phyloP scores from a whole-genome alignment of 441 rosid genomes.

The Arabidopsis lyrata region DNA sequence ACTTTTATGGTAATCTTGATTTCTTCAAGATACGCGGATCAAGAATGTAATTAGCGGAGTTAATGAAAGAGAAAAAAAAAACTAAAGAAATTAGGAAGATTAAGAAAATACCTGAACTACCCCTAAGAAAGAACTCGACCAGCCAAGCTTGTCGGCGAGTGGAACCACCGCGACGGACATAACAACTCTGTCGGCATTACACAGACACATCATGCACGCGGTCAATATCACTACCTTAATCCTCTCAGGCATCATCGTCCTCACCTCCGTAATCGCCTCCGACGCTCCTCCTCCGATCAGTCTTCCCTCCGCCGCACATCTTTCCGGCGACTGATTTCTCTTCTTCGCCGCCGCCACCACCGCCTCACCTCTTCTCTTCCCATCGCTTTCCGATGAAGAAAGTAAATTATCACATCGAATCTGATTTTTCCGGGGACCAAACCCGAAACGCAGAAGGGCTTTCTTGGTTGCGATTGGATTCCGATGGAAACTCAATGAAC shows the following conservation, averaged over 20 bases:
- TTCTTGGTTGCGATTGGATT: slow-evolving; percentile 34
- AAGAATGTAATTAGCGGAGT: slow-evolving; percentile 25
- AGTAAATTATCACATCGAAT: slow-evolving; percentile 37
- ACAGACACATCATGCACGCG: slow-evolving; percentile 83
- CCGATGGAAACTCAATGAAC: slow-evolving; percentile 37
- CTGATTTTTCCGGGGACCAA: slow-evolving; percentile 1
- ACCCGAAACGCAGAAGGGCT: slow-evolving; percentile 45
- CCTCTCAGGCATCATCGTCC: slow-evolving; percentile 66
- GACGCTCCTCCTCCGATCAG: slow-evolving; percentile 50
- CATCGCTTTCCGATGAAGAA: neutral
- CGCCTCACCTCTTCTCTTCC: slow-evolving; percentile 18
- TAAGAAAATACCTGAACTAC: slow-evolving; percentile 77
- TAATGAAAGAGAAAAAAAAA: neutral
- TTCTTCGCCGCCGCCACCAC: slow-evolving; percentile 12
- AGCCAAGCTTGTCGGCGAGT: slow-evolving; percentile 76
- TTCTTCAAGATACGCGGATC: slow-evolving; percentile 32
- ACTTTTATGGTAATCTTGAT: slow-evolving; percentile 6
- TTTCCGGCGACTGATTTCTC: slow-evolving; percentile 39
- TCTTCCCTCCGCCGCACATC: slow-evolving; percentile 83
- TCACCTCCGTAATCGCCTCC: slow-evolving; percentile 9
- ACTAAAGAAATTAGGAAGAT: neutral
- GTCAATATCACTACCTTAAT: slow-evolving; percentile 81
- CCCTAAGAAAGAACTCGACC: slow-evolving; percentile 92
- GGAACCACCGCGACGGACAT: slow-evolving; percentile 97
- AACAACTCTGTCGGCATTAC: slow-evolving; percentile 95